A percentile compares a stretch with the other conserved stretches of the same genome.
Evolutionary conservation across 352 stramenopile genomes (phyloP).

Genomic region (Phytophthora brassicae): DNA sequence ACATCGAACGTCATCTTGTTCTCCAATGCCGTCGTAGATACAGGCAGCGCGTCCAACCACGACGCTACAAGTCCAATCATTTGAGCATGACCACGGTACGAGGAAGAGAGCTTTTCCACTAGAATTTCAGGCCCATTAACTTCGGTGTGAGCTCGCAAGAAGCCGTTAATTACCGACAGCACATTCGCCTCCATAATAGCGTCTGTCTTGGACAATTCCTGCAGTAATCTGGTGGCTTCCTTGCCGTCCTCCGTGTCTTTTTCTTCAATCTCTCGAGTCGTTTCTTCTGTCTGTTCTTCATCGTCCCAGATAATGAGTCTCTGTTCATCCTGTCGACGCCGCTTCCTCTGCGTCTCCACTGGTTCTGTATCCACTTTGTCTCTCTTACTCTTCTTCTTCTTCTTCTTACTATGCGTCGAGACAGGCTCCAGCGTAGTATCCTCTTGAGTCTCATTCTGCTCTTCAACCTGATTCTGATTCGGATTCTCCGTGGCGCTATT

Average conservation of each 20-base stretch:
- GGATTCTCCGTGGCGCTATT: slow-evolving; percentile 1
- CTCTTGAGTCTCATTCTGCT: slow-evolving; percentile 4
- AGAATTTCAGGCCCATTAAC: slow-evolving; percentile 84
- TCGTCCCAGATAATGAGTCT: slow-evolving; percentile 87
- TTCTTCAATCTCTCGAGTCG: slow-evolving; percentile 44
- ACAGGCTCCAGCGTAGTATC: background rate
- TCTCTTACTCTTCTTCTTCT: slow-evolving; percentile 48
- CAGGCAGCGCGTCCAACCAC: slow-evolving; percentile 72
- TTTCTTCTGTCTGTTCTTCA: slow-evolving; percentile 42
- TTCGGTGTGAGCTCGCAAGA: slow-evolving; percentile 75
- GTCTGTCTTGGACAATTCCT: slow-evolving; percentile 69
- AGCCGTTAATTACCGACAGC: slow-evolving; percentile 81
- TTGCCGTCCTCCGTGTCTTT: slow-evolving; percentile 75
- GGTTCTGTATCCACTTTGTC: slow-evolving; percentile 25
- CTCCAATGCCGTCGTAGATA: slow-evolving; percentile 61
- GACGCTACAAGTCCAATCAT: slow-evolving; percentile 86
- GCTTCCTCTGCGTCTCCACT: slow-evolving; percentile 37
- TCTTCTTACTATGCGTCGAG: slow-evolving; percentile 27
- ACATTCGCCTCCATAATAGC: slow-evolving; percentile 87
- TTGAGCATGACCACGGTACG: slow-evolving; percentile 83
- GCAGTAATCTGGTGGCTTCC: slow-evolving; percentile 68
- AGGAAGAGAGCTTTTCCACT: slow-evolving; percentile 84
- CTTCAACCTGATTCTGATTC: slow-evolving; percentile 15
- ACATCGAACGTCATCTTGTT: slow-evolving; percentile 81
- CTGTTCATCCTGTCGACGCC: slow-evolving; percentile 53